Conservation (phyloP, 108 stramenopile species). For the Hondaea fermentalgiana region DNA sequence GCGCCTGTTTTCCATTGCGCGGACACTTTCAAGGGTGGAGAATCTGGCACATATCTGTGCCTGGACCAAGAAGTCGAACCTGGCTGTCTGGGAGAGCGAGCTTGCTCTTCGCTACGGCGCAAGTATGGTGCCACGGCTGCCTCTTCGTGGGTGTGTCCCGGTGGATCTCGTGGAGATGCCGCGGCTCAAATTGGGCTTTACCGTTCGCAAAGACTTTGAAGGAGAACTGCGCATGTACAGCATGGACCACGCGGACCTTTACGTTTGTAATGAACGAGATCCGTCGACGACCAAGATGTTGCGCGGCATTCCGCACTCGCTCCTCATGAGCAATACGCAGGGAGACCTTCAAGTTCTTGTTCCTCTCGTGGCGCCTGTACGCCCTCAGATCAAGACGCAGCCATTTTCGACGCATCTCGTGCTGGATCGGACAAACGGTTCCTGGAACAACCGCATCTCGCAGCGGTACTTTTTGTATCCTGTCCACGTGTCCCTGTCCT, state of each 20-base stretch:
- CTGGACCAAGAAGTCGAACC: constrained; percentile 24
- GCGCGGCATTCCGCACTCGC: constrained; percentile 26
- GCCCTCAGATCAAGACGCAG: constrained; percentile 6
- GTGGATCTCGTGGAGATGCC: constrained; percentile 27
- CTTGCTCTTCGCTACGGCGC: background rate
- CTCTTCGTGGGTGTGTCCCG: constrained; percentile 12
- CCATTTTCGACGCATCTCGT: constrained; percentile 25
- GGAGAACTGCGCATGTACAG: constrained; percentile 17
- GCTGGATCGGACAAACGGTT: background rate
- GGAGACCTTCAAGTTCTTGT: constrained; percentile 32
- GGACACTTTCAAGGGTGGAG: constrained; percentile 23
- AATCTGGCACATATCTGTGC: constrained; percentile 14
- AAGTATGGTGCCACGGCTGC: background rate
- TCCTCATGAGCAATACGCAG: constrained; percentile 24
- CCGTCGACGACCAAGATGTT: constrained; percentile 12
- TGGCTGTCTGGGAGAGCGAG: background rate
- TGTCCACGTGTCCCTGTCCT: constrained; percentile 26
- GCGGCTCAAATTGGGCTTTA: constrained; percentile 27
- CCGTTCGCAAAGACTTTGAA: background rate
- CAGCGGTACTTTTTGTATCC: constrained; percentile 31
- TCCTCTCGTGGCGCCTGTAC: constrained; percentile 13
- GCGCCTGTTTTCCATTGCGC: constrained; percentile 17
- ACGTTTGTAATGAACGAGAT: constrained; percentile 17
- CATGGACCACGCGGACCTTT: constrained; percentile 24
- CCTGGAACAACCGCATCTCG: background rate